These are phyloP conservation scores for Acanthamoeba healyi DNA, from an alignment of 208 protist genomes.

Conservation along the genomic window DNA sequence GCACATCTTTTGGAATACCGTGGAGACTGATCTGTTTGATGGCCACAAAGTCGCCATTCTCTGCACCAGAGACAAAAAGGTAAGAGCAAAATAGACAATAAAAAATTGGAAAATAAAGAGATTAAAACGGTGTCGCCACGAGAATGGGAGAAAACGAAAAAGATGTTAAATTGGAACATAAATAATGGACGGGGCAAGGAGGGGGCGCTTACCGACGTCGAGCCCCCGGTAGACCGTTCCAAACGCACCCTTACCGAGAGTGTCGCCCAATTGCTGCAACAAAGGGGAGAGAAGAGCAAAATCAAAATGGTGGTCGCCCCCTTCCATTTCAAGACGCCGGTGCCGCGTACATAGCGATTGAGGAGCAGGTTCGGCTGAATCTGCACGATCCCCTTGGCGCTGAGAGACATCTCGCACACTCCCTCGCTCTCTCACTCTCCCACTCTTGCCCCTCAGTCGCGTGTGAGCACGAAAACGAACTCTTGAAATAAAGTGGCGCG, in stretches of 20 bases:
- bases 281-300: neutral
- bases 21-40: slow-evolving; percentile 88
- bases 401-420: neutral
- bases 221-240: slow-evolving; percentile 49
- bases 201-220: slow-evolving; percentile 21
- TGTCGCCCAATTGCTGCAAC: slow-evolving; percentile 61
- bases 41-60: slow-evolving; percentile 88
- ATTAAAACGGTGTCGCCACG: too few relatives aligned
- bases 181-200: neutral
- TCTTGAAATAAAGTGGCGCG: neutral
- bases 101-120: neutral
- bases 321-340: neutral
- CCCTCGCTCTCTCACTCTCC: neutral
- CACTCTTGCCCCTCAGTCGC: neutral
- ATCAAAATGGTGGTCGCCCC: neutral
- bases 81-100: neutral
- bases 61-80: neutral
- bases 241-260: slow-evolving; percentile 56
- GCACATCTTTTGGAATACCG: slow-evolving; percentile 80
- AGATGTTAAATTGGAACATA: neutral
- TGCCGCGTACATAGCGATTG: neutral
- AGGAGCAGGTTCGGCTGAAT: slow-evolving; percentile 25
- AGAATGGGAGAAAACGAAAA: neutral
- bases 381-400: slow-evolving; percentile 8
- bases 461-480: slow-evolving; percentile 9